Evolutionary conservation across 129 eudicot species (phyloP), one percentile per base, ranked within the genome.

Genomic region (Tagetes patula): DNA sequence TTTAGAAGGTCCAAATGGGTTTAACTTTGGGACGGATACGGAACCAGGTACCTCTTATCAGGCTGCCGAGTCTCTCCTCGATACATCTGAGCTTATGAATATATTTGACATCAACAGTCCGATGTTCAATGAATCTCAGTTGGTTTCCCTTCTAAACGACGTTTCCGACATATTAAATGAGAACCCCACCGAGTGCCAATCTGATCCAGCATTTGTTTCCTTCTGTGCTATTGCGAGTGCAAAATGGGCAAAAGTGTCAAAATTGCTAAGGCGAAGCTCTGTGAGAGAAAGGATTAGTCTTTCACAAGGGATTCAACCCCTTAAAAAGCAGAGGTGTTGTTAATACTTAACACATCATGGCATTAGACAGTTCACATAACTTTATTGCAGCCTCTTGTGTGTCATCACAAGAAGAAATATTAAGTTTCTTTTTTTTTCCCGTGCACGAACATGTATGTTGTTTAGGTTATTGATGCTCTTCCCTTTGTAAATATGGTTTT

Each of bases 301-400:
- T 64, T 14, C 71, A 45, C 56, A 82, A 72, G 71, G 79, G 64
- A 55, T 69, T 32, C 65, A 82, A 77, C 48, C 75, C 3, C 47
- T 33, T 10, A 79, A 79, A 75, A 79, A 34, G 36, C 78, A 79
- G 45, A 65, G 73, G 82, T 65, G 73, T 6, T 71, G 14, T 65
- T 53, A 43, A 13, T 61, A 34, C 42, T 63, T 49, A 40, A 31
- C 32, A 30, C 63, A 56, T 7, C 67, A 34, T 11, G 27, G 65
- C 5, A 36, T 61, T 36, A 37, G 43, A 61, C 45, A 5, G 3
- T 13, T 36, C 67, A 61, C 67, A 61, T 61, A 36, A 43, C 45
- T 61, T 61, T 61, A 61, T 61, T 13, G 67, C 45, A 11, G 20
- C 67, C 43, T 61, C 20, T 33, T 59, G 42, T 59, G 42, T 59